phyloP scores from a whole-genome alignment of 2,329 filamentous ascomycete genomes.

The Colletotrichum ledebouriae region DNA sequence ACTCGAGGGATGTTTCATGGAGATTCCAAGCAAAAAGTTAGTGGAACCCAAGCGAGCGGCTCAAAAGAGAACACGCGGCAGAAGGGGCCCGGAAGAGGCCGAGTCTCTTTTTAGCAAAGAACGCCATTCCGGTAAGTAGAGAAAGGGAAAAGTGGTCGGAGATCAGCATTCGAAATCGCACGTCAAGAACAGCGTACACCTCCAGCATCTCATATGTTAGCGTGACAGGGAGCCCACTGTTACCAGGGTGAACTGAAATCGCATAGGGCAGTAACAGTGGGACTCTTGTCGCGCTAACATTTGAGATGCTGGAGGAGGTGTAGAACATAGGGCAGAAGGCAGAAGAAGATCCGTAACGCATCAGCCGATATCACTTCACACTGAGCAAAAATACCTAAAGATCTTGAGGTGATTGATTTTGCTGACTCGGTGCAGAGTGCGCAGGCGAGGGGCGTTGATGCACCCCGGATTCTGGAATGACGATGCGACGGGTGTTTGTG shows the following conservation, averaged over 20 bases:
- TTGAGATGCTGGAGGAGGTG: too few relatives aligned
- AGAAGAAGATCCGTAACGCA: conserved; percentile 16
- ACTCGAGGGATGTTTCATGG: not conserved
- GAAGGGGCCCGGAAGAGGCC: not conserved
- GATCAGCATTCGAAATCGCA: too few relatives aligned
- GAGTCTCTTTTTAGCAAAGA: too few relatives aligned
- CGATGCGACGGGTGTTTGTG: conserved; percentile 1
- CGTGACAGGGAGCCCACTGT: too few relatives aligned
- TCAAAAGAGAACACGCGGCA: not conserved
- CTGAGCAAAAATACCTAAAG: not conserved
- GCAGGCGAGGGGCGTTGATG: not conserved
- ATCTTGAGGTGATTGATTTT: not conserved
- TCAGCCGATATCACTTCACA: not conserved
- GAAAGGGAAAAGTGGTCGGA: not conserved
- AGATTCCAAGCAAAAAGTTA: not conserved
- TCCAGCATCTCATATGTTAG: too few relatives aligned
- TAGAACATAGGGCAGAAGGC: not conserved
- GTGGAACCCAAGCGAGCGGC: conserved; percentile 2
- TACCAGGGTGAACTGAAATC: too few relatives aligned
- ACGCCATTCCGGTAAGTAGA: too few relatives aligned
- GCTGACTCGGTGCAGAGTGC: not conserved
- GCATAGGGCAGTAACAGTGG: too few relatives aligned
- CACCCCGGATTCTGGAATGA: conserved; percentile 33
- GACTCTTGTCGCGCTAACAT: too few relatives aligned
- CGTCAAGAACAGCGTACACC: too few relatives aligned